Base-by-base conservation (phyloP, 2,329 filamentous ascomycete species). In the Stagonosporopsis cucurbitacearum region DNA sequence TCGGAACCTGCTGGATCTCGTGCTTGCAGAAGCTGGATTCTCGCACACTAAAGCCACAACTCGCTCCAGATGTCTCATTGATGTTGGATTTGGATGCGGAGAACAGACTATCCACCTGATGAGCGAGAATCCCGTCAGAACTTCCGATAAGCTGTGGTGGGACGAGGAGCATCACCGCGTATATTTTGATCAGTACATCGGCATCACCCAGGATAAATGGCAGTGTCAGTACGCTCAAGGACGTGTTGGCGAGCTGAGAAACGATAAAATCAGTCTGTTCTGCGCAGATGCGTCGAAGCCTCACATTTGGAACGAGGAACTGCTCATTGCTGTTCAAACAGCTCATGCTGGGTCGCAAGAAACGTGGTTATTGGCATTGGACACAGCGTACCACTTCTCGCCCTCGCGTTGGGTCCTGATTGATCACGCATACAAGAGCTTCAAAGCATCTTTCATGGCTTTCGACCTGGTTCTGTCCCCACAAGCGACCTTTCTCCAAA, bases 71-170 rank as follows among this genome's bases (percentile, higher is more conserved):
- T 50, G 37, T 22, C 72, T 83, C 9, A 70, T 86, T 1, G 84
- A 86, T 56, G 73, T 86, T 1, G 84, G 84, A 2, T 82, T 85
- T 57, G 84, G 84, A 9, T 87, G 84, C 58, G 84, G 84, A 28
- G 83, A 86, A 60, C 84, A 86, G 66, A 82, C 79, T 0, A 66
- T 81, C 19, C 78, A 81, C 51, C 62, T 85, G 22, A 76, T 59
- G 56, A 63, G 62, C 48, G 36, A 51, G 13, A 35, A 13, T 17
- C 61, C 64, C 4, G 15, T 66, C 23, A 46, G 58, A 19, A 28
- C 44, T 4, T 51, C 32, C 12, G 66, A 70, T 44, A 54, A 47
- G 11, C 49, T 56, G 6, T 67, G 60, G 60, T 68, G 59, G 62
- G 59, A 62, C 26, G 41, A 37, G 23, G 33, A 37, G 54, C 25